phyloP scores from a whole-genome alignment of 2,329 filamentous ascomycete genomes.

The Arthroderma sp. region DNA sequence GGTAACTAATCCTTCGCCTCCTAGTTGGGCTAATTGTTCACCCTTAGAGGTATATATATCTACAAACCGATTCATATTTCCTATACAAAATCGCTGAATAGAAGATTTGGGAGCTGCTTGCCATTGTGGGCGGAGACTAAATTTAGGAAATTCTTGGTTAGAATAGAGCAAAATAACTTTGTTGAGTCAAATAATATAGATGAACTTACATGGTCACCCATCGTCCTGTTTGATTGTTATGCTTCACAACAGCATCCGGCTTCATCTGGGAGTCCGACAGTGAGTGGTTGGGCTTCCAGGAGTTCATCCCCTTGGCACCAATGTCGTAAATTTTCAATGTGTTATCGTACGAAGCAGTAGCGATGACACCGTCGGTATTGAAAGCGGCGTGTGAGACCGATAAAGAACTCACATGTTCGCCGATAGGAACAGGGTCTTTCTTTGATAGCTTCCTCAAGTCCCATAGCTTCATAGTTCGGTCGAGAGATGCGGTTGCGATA shows the following conservation, averaged over 20 bases:
- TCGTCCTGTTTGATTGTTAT: conserved; percentile 92
- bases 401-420: conserved; percentile 66
- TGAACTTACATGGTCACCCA: conserved; percentile 70
- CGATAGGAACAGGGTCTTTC: conserved; percentile 55
- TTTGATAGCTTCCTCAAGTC: conserved; percentile 64
- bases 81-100: conserved; percentile 79
- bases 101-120: conserved; percentile 64
- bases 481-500: conserved; percentile 76
- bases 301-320: conserved; percentile 38
- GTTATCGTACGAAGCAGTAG: conserved; percentile 89
- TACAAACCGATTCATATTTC: conserved; percentile 96
- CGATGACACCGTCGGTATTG: conserved; percentile 71
- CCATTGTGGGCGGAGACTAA: conserved; percentile 71
- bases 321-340: conserved; percentile 88
- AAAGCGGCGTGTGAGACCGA: conserved; percentile 90
- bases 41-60: conserved; percentile 76
- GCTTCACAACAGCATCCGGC: conserved; percentile 55
- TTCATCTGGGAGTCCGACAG: conserved; percentile 51
- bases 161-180: neutral
- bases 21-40: conserved; percentile 77
- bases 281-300: conserved; percentile 47
- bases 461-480: conserved; percentile 84
- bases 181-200: neutral
- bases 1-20: conserved; percentile 69
- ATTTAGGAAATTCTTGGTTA: neutral